Base-by-base conservation (phyloP, 1,284 basidiomycete genomes). In the Ceratobasidium sp. region DNA sequence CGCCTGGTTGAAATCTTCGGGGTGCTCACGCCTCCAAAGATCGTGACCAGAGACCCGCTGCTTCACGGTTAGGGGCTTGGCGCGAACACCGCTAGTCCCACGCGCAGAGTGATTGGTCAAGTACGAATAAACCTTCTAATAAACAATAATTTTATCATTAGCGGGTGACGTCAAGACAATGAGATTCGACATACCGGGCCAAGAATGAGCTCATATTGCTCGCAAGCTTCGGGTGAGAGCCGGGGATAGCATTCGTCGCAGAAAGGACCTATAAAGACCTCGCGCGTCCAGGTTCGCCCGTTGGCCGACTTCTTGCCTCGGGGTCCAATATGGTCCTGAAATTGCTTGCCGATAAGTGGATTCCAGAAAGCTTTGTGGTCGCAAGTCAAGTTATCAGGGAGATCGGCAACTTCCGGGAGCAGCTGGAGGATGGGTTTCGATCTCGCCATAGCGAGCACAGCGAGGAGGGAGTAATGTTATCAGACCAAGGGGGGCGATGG, bases 21-120 rank as follows among this genome's bases (percentile, higher is more conserved):
- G 47, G 11, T 64, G 27, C n/a, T 64, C 62, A 8, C 50, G 27
- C 29, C 47, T 31, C 62, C 62, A 64, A 0, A 64, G 14, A 19
- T 64, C 47, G 62, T 64, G 29, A 5, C 27, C 47, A n/a, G 45
- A 64, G 3, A 64, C n/a, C 1, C 62, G n/a, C 45, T 50, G 24
- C 33, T 31, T 31, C 9, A 33, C 27, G 17, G 41, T 22, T 19
- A 22, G 14, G 0, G 62, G 27, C 24, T 64, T 64, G n/a, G 62
- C 29, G 15, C 41, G 33, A 11, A 19, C 19, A 1, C 8, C 11
- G 41, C 6, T 17, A 9, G 0, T 4, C 2, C 14, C 17, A 50
- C 45, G 45, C 0, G 5, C 33, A 8, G 62, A 15, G 8, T 50
- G 24, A n/a, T 64, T 64, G 14, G 60, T 63, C 8, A 63, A 47